Conservation (phyloP, 2,329 filamentous ascomycete species). For the Calonectria hawksworthii region DNA sequence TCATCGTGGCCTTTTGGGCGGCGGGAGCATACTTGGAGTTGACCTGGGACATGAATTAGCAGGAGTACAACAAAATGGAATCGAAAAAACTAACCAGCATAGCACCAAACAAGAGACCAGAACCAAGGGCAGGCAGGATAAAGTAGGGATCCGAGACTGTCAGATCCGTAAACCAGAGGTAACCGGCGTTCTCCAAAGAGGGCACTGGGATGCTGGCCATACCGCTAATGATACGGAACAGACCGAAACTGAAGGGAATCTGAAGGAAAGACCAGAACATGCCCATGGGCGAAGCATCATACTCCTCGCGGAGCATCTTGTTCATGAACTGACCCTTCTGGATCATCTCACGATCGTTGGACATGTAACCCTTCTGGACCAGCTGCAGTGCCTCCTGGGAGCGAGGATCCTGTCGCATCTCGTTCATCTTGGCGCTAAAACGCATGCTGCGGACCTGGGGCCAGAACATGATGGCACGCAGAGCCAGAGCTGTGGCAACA, state of each 20-base stretch:
- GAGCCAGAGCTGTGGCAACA: constrained; percentile 71
- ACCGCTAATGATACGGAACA: constrained; percentile 81
- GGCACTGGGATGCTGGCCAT: constrained; percentile 88
- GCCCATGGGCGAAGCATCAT: constrained; percentile 51
- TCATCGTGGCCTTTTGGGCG: constrained; percentile 53
- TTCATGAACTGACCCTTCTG: constrained; percentile 52
- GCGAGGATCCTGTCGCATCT: constrained; percentile 67
- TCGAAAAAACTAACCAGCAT: constrained; percentile 60
- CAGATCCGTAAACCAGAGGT: constrained; percentile 85
- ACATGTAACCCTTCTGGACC: constrained; percentile 59
- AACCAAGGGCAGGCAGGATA: constrained; percentile 76
- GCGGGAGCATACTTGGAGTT: constrained; percentile 52
- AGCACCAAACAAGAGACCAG: constrained; percentile 68
- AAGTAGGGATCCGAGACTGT: constrained; percentile 83
- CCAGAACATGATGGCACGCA: constrained; percentile 77
- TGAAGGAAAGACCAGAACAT: constrained; percentile 58
- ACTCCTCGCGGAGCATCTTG: constrained; percentile 54
- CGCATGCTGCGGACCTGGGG: constrained; percentile 60
- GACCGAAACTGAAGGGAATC: constrained; percentile 81
- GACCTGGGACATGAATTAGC: constrained; percentile 48
- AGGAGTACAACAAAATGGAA: background rate
- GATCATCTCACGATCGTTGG: constrained; percentile 60
- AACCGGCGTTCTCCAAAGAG: constrained; percentile 77
- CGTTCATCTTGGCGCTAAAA: constrained; percentile 69
- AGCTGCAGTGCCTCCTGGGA: constrained; percentile 64